A percentile compares a stretch with the other conserved stretches of the same genome.
Conservation (phyloP, 2,329 filamentous ascomycete species). For the Aspergillus clavatus region DNA sequence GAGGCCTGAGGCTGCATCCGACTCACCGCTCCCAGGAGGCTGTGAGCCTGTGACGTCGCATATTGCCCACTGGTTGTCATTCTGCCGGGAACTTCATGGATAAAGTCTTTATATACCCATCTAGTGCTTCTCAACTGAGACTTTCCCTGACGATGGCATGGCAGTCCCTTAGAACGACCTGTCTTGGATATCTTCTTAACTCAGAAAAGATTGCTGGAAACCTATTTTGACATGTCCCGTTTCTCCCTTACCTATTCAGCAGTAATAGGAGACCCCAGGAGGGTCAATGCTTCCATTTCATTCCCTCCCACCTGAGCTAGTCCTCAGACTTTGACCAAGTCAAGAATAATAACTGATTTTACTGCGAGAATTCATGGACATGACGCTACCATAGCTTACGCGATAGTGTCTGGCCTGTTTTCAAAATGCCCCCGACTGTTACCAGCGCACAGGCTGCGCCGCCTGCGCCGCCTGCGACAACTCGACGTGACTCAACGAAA, state of each 20-base stretch:
- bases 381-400: slow-evolving; percentile 5
- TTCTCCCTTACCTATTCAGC: slow-evolving; percentile 18
- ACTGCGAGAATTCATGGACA: slow-evolving; percentile 2
- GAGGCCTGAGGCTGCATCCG: too few relatives aligned
- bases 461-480: slow-evolving; percentile 17
- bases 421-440: slow-evolving; percentile 16
- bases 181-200: neutral
- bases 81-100: too few relatives aligned
- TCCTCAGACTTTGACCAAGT: slow-evolving; percentile 4
- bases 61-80: too few relatives aligned
- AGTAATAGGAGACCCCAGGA: slow-evolving; percentile 23
- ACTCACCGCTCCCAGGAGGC: too few relatives aligned
- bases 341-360: neutral
- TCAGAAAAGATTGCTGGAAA: slow-evolving; percentile 1
- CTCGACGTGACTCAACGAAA: slow-evolving; percentile 26
- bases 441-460: slow-evolving; percentile 19
- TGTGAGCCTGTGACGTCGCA: too few relatives aligned
- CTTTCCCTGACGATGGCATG: slow-evolving; percentile 5
- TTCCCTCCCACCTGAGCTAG: slow-evolving; percentile 18
- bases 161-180: slow-evolving; percentile 2
- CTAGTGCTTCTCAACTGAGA: too few relatives aligned
- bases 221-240: slow-evolving; percentile 26
- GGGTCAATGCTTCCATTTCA: slow-evolving; percentile 18
- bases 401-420: slow-evolving; percentile 8
- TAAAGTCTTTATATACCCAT: too few relatives aligned